Base-by-base conservation (phyloP, 331 rosid genomes). In the Telfairia occidentalis region DNA sequence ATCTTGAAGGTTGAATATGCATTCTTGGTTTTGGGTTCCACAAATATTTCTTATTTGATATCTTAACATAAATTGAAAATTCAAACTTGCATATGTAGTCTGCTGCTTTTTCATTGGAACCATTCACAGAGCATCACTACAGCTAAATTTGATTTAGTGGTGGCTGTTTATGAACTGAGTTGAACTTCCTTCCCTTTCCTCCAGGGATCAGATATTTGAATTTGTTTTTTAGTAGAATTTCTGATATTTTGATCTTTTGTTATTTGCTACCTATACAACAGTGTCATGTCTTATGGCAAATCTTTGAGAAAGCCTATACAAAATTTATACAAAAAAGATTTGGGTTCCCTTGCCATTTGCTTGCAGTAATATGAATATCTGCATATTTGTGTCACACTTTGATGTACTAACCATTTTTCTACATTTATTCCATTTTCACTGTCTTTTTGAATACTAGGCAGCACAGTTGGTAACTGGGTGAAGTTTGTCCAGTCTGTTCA, bases 401-500 rank as follows among this genome's bases (percentile, higher is more conserved):
- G 65, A 70, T 76, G 24, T 42, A 46, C 30, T 21, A 5, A 45
- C 40, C 32, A 53, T 50, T 46, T 71, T 23, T 55, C 37, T 69
- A 12, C 77, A 60, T 37, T 30, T 49, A 29, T 61, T 40, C 61
- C 48, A 75, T 59, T 48, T 46, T 53, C 42, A 16, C 48, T 81
- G 70, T 71, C 73, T 80, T 83, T 57, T 77, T 82, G 76, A 74
- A 78, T 54, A 78, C 87, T 82, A 94, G 98, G 96, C 83, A 91
- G 82, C 77, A 80, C 46, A 69, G 76, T 84, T 60, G 98, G 97
- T 76, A 86, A 79, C 24, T 91, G 96, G 95, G 86, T 94, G 82
- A 87, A 85, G 84, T 86, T 84, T 66, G 85, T 82, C 61, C 97
- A 89, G 78, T 84, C 96, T 83, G 86, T 90, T 86, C 89, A 78